Conservation (phyloP, 192 early-diverging fungal species). For the Linnemannia hyalina region DNA sequence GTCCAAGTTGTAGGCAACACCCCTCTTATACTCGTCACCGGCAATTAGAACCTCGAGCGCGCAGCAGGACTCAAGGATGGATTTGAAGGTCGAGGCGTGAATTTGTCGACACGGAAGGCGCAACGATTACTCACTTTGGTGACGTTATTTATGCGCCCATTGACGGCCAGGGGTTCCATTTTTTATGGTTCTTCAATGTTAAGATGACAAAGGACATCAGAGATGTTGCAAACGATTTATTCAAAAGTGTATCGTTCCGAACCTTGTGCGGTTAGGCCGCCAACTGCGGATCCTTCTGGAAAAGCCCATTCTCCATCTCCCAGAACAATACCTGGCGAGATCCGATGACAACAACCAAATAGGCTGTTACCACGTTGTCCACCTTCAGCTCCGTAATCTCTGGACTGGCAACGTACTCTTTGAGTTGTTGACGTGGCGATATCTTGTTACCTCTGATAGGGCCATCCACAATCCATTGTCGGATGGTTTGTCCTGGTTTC, state of each 20-base stretch:
- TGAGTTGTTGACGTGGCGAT: constrained; percentile 28
- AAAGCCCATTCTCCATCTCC: constrained; percentile 24
- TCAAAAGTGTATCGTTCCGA: constrained; percentile 1
- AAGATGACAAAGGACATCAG: background rate
- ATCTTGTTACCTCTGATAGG: background rate
- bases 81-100: too few relatives aligned
- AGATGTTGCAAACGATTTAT: constrained; percentile 1
- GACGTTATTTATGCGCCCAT: too few relatives aligned
- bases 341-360: constrained; percentile 52
- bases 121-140: too few relatives aligned
- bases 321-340: constrained; percentile 48
- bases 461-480: constrained; percentile 27
- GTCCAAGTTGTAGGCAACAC: too few relatives aligned
- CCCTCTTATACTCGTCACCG: too few relatives aligned
- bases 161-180: background rate
- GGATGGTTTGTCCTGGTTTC: constrained; percentile 40
- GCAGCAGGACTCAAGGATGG: too few relatives aligned
- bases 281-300: constrained; percentile 10
- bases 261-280: constrained; percentile 14
- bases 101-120: too few relatives aligned
- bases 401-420: constrained; percentile 23
- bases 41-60: too few relatives aligned
- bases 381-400: constrained; percentile 24
- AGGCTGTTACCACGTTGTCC: constrained; percentile 22
- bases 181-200: background rate